These are phyloP conservation scores for Lactarius deliciosus DNA, from an alignment of 768 basidiomycete species.

Conservation along the genomic window DNA sequence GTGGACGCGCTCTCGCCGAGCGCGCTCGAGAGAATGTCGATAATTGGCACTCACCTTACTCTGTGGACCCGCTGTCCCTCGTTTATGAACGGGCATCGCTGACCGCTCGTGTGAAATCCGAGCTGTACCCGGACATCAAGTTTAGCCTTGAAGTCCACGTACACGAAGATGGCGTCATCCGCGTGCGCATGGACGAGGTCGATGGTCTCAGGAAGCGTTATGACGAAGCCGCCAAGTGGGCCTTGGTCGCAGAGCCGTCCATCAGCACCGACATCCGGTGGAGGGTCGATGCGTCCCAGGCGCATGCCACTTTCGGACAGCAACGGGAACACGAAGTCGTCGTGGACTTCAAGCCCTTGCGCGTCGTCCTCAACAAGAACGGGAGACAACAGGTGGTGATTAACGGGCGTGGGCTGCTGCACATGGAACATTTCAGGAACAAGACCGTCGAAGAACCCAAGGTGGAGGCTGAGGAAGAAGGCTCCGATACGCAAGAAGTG, in stretches of 20 bases:
- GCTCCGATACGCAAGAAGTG: slow-evolving; percentile 47
- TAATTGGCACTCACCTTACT: slow-evolving; percentile 86
- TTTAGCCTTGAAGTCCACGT: slow-evolving; percentile 83
- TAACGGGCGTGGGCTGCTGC: slow-evolving; percentile 86
- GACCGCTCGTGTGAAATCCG: slow-evolving; percentile 73
- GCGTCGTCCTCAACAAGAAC: slow-evolving; percentile 65
- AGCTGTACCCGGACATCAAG: slow-evolving; percentile 78
- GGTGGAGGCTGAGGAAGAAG: slow-evolving; percentile 47
- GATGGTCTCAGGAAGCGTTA: slow-evolving; percentile 79
- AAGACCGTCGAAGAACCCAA: slow-evolving; percentile 50
- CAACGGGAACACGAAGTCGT: slow-evolving; percentile 64
- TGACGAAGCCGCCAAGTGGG: slow-evolving; percentile 91
- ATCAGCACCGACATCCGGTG: slow-evolving; percentile 61
- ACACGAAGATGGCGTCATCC: slow-evolving; percentile 83
- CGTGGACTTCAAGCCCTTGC: slow-evolving; percentile 74
- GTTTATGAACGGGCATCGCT: slow-evolving; percentile 58
- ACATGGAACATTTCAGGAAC: slow-evolving; percentile 96
- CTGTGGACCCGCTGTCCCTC: slow-evolving; percentile 58
- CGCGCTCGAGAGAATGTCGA: slow-evolving; percentile 59
- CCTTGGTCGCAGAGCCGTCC: slow-evolving; percentile 69
- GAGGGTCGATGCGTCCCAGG: slow-evolving; percentile 62
- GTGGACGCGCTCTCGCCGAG: slow-evolving; percentile 78
- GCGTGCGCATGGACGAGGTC: slow-evolving; percentile 92
- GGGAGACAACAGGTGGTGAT: slow-evolving; percentile 85
- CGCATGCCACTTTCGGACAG: slow-evolving; percentile 63